Percentiles rank a stretch among this genome's conserved stretches.
Conservation (phyloP, 202 grass and related monocot species). For the Schoenoplectus tabernaemontani region DNA sequence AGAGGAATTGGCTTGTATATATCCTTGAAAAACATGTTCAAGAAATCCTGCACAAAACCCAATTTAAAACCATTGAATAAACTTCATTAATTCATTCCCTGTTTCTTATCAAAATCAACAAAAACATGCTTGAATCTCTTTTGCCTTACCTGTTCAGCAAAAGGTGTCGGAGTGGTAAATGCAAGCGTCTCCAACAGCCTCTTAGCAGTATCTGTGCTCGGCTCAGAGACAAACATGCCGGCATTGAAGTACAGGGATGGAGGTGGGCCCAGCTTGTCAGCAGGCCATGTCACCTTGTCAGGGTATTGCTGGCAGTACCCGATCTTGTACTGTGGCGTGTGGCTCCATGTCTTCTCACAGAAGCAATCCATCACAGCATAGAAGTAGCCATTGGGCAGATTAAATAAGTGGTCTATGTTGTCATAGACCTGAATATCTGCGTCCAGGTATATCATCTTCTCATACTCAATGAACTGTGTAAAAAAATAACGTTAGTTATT, state of each 20-base stretch:
- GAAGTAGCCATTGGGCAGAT: slow-evolving; percentile 58
- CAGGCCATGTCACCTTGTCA: slow-evolving; percentile 61
- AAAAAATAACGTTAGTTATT: too few relatives aligned
- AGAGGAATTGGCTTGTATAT: slow-evolving; percentile 73
- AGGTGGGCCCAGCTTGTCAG: slow-evolving; percentile 48
- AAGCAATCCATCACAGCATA: slow-evolving; percentile 98
- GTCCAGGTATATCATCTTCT: slow-evolving; percentile 89
- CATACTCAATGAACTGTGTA: slow-evolving; percentile 76
- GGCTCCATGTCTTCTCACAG: slow-evolving; percentile 95
- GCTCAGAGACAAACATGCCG: slow-evolving; percentile 91
- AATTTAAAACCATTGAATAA: too few relatives aligned
- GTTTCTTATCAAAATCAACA: too few relatives aligned
- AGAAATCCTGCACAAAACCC: slow-evolving; percentile 61
- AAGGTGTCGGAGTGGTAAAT: slow-evolving; percentile 48
- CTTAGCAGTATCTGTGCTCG: slow-evolving; percentile 56
- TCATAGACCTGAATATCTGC: slow-evolving; percentile 91
- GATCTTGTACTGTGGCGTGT: slow-evolving; percentile 74
- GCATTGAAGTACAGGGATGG: slow-evolving; percentile 95
- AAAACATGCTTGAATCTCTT: too few relatives aligned
- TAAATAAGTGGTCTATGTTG: slow-evolving; percentile 84
- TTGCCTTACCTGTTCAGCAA: slow-evolving; percentile 88
- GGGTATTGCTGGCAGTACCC: slow-evolving; percentile 93
- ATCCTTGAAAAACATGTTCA: slow-evolving; percentile 91
- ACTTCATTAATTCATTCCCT: too few relatives aligned
- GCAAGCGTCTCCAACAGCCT: slow-evolving; percentile 46